Percentiles rank a stretch among this genome's conserved stretches.
phyloP scores from a whole-genome alignment of 805 yeast genomes.

The Metschnikowia sp. region DNA sequence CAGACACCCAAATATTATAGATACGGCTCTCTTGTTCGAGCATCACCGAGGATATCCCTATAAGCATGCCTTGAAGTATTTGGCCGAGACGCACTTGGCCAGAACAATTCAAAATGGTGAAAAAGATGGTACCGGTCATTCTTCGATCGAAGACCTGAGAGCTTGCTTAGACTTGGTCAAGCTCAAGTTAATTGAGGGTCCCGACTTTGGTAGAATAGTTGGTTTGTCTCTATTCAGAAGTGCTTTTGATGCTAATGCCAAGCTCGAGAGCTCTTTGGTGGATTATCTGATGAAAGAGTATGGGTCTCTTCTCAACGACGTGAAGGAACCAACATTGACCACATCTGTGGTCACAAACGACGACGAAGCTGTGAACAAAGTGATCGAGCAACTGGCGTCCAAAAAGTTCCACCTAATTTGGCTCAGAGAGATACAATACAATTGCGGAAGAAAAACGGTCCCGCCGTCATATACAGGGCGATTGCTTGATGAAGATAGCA shows the following conservation, averaged over 20 bases:
- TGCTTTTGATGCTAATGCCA: conserved; percentile 5
- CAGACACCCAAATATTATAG: conserved; percentile 72
- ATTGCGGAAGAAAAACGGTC: conserved; percentile 24
- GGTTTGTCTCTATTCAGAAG: conserved; percentile 12
- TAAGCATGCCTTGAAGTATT: conserved; percentile 71
- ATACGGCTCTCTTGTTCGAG: conserved; percentile 73
- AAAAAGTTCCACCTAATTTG: conserved; percentile 50
- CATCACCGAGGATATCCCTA: conserved; percentile 82
- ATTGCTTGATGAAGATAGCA: conserved; percentile 2
- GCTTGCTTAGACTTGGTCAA: conserved; percentile 78
- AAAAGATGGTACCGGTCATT: conserved; percentile 59
- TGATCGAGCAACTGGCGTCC: conserved; percentile 34
- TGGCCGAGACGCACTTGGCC: conserved; percentile 55
- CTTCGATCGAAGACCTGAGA: conserved; percentile 79
- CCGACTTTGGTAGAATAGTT: conserved; percentile 50
- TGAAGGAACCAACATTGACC: conserved; percentile 13
- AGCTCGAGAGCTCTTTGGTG: conserved; percentile 23
- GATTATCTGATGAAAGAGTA: conserved; percentile 24
- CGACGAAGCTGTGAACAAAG: conserved; percentile 50
- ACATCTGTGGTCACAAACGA: conserved; percentile 52
- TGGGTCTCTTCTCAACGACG: conserved; percentile 10
- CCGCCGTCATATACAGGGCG: conserved; percentile 23
- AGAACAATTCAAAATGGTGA: conserved; percentile 65
- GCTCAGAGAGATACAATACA: conserved; percentile 56
- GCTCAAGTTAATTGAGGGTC: conserved; percentile 65